phyloP scores from a whole-genome alignment of 2,329 filamentous ascomycete genomes.

The Ascochyta clinopodiicola region DNA sequence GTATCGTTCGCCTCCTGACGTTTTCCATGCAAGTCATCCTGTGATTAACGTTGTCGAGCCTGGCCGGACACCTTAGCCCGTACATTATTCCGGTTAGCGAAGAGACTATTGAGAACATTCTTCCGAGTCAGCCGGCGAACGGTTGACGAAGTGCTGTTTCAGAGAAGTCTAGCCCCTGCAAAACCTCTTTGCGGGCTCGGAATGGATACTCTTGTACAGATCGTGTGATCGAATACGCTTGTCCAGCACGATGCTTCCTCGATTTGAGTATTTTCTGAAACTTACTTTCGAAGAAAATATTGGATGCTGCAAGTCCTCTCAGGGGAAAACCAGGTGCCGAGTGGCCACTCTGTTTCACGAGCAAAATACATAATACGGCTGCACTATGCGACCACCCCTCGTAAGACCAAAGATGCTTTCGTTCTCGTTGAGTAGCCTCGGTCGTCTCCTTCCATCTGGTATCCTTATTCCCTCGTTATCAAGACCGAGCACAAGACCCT shows the following conservation, averaged over 20 bases:
- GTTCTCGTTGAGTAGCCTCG: not conserved
- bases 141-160: conserved; percentile 7
- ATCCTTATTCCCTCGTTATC: not conserved
- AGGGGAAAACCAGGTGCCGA: not conserved
- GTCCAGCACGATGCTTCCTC: not conserved
- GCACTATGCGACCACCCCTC: not conserved
- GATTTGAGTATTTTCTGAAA: not conserved
- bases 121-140: conserved; percentile 2
- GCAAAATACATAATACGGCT: not conserved
- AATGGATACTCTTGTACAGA: not conserved
- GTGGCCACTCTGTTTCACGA: not conserved
- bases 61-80: not conserved
- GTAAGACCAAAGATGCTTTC: not conserved
- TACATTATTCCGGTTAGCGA: not conserved
- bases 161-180: conserved; percentile 2
- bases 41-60: not conserved
- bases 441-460: not conserved
- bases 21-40: not conserved
- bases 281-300: not conserved
- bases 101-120: conserved; percentile 2
- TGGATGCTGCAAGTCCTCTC: not conserved
- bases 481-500: not conserved
- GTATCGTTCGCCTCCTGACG: not conserved
- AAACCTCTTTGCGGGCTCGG: not conserved
- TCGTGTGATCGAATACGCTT: not conserved